Evolutionary conservation across 768 basidiomycete genomes (phyloP).

Genomic region (Suillus americanus): DNA sequence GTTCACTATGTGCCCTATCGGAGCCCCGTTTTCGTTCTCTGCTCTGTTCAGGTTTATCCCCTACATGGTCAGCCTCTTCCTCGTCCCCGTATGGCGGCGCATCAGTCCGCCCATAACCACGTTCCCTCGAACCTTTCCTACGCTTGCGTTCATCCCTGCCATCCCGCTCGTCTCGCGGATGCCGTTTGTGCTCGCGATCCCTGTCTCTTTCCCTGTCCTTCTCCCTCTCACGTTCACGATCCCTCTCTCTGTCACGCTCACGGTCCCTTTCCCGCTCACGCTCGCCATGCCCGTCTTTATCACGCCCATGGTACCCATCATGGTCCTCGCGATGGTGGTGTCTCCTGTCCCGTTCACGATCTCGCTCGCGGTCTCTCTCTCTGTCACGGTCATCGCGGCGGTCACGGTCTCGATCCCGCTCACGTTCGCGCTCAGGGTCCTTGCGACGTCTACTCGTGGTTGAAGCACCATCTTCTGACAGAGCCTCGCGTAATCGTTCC

Average conservation of each 20-base stretch:
- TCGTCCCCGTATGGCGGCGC: conserved; percentile 35
- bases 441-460: conserved; percentile 80
- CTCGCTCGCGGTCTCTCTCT: conserved; percentile 30
- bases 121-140: conserved; percentile 40
- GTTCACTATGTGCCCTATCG: conserved; percentile 50
- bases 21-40: conserved; percentile 33
- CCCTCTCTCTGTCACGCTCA: conserved; percentile 39
- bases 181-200: conserved; percentile 44
- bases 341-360: conserved; percentile 30
- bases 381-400: conserved; percentile 33
- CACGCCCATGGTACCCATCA: conserved; percentile 12
- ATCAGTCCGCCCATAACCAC: conserved; percentile 44
- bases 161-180: conserved; percentile 56
- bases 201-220: conserved; percentile 35
- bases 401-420: conserved; percentile 48
- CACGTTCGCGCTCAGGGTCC: conserved; percentile 58
- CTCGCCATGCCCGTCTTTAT: conserved; percentile 31
- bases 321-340: conserved; percentile 23
- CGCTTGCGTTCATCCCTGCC: conserved; percentile 46
- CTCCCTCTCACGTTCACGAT: conserved; percentile 40
- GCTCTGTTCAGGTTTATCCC: conserved; percentile 52
- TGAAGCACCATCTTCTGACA: conserved; percentile 81
- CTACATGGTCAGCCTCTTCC: conserved; percentile 38
- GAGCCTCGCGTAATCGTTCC: conserved; percentile 76
- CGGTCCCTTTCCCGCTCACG: conserved; percentile 41